These are phyloP conservation scores for Bipolaris gigantea DNA, from an alignment of 2,329 filamentous ascomycete species.

Conservation along the genomic window DNA sequence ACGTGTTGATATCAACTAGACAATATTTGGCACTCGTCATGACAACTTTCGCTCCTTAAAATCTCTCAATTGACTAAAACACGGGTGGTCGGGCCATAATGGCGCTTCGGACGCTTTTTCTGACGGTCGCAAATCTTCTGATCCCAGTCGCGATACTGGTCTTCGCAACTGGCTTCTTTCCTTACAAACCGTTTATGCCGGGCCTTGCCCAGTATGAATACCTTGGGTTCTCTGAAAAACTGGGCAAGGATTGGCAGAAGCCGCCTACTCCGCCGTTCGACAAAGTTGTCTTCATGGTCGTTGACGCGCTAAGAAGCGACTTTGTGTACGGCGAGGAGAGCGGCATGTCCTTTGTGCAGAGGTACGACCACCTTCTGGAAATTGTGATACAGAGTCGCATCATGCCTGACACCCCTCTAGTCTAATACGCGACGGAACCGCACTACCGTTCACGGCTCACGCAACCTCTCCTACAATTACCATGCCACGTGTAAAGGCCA, in stretches of 20 bases:
- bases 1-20: not conserved
- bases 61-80: conserved; percentile 1
- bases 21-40: conserved; percentile 17
- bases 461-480: conserved; percentile 97
- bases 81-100: conserved; percentile 19
- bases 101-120: conserved; percentile 41
- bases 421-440: conserved; percentile 78
- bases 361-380: conserved; percentile 53
- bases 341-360: conserved; percentile 85
- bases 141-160: conserved; percentile 68
- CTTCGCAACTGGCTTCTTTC: conserved; percentile 93
- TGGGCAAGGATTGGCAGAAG: conserved; percentile 41
- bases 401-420: conserved; percentile 50
- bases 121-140: conserved; percentile 72
- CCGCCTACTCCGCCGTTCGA: conserved; percentile 73
- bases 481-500: conserved; percentile 95
- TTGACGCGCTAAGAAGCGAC: conserved; percentile 86
- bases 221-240: conserved; percentile 51
- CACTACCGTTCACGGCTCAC: conserved; percentile 92
- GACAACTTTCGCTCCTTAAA: not conserved
- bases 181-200: conserved; percentile 91
- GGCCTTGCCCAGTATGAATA: conserved; percentile 73
- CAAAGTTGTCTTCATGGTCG: conserved; percentile 93
- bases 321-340: conserved; percentile 85
- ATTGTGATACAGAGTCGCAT: not conserved